These are phyloP conservation scores for Penicillium griseofulvum DNA, from an alignment of 2,329 filamentous ascomycete species.

Conservation along the genomic window DNA sequence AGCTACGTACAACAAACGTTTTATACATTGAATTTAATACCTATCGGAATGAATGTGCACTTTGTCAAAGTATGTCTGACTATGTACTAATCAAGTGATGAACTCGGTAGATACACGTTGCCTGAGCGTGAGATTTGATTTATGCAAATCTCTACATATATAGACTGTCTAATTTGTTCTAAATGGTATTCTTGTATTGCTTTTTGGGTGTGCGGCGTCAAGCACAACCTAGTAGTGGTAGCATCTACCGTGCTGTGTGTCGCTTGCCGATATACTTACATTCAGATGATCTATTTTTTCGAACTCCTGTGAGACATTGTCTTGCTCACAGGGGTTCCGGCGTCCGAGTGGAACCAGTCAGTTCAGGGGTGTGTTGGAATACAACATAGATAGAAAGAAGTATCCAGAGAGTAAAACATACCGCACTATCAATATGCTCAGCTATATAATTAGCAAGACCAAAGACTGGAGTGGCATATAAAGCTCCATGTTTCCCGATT, in stretches of 20 bases:
- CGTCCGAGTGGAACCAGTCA: conserved; percentile 7
- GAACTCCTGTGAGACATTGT: conserved; percentile 10
- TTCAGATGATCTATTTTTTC: not conserved
- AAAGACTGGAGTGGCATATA: not conserved
- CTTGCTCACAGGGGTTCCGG: conserved; percentile 1
- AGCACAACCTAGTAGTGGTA: not conserved
- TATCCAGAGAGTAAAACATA: not conserved
- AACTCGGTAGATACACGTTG: not conserved
- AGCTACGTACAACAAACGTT: not conserved
- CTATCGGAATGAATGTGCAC: not conserved
- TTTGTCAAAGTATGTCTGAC: not conserved
- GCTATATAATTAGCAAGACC: not conserved
- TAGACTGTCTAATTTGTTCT: not conserved
- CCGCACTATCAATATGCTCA: not conserved
- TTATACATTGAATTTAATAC: not conserved
- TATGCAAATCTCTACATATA: not conserved
- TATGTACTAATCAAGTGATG: conserved; percentile 1
- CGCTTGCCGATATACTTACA: not conserved
- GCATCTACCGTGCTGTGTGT: conserved; percentile 7
- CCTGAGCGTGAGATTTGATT: not conserved
- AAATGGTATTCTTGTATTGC: not conserved
- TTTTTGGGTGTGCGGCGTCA: too few relatives aligned
- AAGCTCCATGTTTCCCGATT: conserved; percentile 15
- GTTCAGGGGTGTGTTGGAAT: conserved; percentile 2
- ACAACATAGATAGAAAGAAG: not conserved